phyloP scores from a whole-genome alignment of 257 asterid species.

The Plantago major region DNA sequence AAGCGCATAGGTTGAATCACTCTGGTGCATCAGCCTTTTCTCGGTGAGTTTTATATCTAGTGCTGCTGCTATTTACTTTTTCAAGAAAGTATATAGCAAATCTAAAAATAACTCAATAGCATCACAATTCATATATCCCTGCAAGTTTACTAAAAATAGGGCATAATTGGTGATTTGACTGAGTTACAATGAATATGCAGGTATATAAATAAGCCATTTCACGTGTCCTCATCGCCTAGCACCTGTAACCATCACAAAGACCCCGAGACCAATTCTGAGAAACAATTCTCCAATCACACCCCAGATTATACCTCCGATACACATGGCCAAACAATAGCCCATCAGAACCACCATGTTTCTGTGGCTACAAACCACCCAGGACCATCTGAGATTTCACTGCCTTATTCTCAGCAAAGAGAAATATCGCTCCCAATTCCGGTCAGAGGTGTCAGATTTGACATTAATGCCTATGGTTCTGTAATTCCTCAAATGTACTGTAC shows the following conservation, averaged over 20 bases:
- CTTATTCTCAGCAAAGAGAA: conserved; percentile 33
- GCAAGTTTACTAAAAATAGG: no score
- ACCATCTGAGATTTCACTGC: conserved; percentile 28
- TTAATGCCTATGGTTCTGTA: conserved; percentile 33
- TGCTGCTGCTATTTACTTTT: neutral
- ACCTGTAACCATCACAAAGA: conserved; percentile 45
- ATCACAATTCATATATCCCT: no score
- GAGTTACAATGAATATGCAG: conserved; percentile 38
- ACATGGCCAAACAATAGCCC: conserved; percentile 29
- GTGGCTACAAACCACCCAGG: conserved; percentile 35
- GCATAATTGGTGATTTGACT: conserved; percentile 8
- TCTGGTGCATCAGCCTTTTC: conserved; percentile 92
- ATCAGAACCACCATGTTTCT: conserved; percentile 25
- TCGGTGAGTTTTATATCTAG: conserved; percentile 44
- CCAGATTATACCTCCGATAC: conserved; percentile 48
- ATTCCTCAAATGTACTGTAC: conserved; percentile 32
- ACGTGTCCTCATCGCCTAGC: conserved; percentile 39
- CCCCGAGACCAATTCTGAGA: conserved; percentile 29
- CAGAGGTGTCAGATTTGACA: conserved; percentile 43
- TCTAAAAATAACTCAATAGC: no score
- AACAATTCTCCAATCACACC: conserved; percentile 35
- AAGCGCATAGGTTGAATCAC: conserved; percentile 53
- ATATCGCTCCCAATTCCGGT: conserved; percentile 52
- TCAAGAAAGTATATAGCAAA: no score
- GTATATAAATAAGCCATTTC: conserved; percentile 56